Conservation (phyloP, 176 grass and related monocot species). For the Elymus sibiricus region DNA sequence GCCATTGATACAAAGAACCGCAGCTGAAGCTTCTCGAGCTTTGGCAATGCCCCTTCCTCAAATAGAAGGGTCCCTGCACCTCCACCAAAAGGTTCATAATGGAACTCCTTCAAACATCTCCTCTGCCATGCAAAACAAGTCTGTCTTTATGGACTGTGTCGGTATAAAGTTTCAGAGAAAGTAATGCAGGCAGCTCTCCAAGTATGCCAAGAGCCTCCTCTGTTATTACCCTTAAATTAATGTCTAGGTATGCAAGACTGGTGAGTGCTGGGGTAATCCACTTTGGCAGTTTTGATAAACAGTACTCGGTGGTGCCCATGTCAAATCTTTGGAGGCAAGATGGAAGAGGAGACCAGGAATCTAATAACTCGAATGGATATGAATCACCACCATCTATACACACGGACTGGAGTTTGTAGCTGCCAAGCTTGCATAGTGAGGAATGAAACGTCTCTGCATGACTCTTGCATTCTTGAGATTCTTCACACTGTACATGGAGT, state of each 20-base stretch:
- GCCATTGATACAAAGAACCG: not conserved
- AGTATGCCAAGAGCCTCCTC: not conserved
- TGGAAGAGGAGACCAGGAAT: conserved; percentile 3
- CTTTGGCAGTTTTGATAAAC: not conserved
- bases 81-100: too few relatives aligned
- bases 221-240: not conserved
- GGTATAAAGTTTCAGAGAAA: not conserved
- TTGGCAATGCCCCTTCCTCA: not conserved
- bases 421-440: conserved; percentile 9
- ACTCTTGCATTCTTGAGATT: not conserved
- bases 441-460: not conserved
- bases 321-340: not conserved
- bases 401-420: not conserved
- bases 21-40: not conserved
- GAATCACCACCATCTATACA: accelerated
- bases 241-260: not conserved
- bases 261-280: not conserved
- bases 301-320: not conserved
- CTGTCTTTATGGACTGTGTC: not conserved
- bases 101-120: not conserved
- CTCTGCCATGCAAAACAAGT: not conserved
- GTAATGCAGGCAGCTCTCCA: not conserved
- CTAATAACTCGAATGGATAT: not conserved
- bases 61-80: too few relatives aligned
- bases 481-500: not conserved